A percentile compares a stretch with the other conserved stretches of the same genome.
Conservation (phyloP, 805 yeast genomes). For the Barnettozyma siamensis region DNA sequence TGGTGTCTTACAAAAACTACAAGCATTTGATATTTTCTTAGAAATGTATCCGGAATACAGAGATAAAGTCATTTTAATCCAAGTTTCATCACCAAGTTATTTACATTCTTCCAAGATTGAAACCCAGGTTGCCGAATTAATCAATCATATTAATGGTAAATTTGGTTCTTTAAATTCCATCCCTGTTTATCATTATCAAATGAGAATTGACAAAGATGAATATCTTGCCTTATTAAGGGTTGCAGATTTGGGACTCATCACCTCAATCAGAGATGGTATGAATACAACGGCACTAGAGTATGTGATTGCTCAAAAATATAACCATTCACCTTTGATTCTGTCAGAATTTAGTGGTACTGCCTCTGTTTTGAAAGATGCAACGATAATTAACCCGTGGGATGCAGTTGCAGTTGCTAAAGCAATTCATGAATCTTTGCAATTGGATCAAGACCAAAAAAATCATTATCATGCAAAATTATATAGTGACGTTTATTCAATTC, state of each 20-base stretch:
- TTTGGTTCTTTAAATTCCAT: slow-evolving; percentile 78
- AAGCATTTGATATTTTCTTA: slow-evolving; percentile 84
- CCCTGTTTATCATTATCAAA: slow-evolving; percentile 91
- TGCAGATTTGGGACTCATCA: slow-evolving; percentile 85
- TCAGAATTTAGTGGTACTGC: slow-evolving; percentile 94
- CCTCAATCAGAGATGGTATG: slow-evolving; percentile 93
- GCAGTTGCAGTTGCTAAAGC: slow-evolving; percentile 86
- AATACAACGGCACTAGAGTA: slow-evolving; percentile 92
- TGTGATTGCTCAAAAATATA: slow-evolving; percentile 76
- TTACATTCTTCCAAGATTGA: slow-evolving; percentile 55
- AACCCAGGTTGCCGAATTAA: slow-evolving; percentile 75
- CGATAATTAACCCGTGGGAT: slow-evolving; percentile 95
- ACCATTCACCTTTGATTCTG: slow-evolving; percentile 70
- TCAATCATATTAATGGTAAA: slow-evolving; percentile 74
- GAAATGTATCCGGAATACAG: slow-evolving; percentile 92
- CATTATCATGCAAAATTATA: slow-evolving; percentile 50
- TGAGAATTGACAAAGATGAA: slow-evolving; percentile 82
- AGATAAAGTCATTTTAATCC: slow-evolving; percentile 80
- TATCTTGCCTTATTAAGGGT: slow-evolving; percentile 81
- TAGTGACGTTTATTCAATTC: slow-evolving; percentile 66
- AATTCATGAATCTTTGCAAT: slow-evolving; percentile 59
- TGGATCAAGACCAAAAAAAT: slow-evolving; percentile 43
- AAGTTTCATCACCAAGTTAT: slow-evolving; percentile 74
- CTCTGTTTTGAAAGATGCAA: slow-evolving; percentile 61
- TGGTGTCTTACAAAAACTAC: slow-evolving; percentile 88